Evolutionary conservation across 1,284 basidiomycete genomes (phyloP).

Genomic region (Athelia sp.): DNA sequence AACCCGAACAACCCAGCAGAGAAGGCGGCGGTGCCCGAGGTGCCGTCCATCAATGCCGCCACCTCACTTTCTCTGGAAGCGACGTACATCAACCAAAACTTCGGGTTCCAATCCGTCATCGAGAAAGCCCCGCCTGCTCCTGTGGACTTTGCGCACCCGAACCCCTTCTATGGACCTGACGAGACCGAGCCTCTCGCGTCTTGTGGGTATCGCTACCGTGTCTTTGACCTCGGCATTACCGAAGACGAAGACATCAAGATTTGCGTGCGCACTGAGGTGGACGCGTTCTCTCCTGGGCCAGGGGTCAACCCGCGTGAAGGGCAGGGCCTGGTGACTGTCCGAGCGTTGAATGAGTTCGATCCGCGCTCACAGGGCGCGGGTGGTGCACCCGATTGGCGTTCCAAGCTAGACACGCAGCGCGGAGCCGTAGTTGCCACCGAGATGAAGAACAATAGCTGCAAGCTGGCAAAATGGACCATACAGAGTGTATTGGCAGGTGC

Average conservation of each 20-base stretch:
- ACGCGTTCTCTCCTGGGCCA: constrained; percentile 74
- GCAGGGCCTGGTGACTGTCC: constrained; percentile 86
- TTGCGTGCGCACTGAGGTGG: constrained; percentile 94
- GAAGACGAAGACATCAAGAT: constrained; percentile 91
- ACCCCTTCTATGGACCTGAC: constrained; percentile 94
- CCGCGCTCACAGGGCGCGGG: constrained; percentile 87
- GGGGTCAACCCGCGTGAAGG: constrained; percentile 59
- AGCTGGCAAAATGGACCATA: constrained; percentile 96
- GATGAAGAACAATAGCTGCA: constrained; percentile 99
- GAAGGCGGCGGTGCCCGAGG: constrained; percentile 58
- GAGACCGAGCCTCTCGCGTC: constrained; percentile 95
- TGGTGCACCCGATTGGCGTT: constrained; percentile 95
- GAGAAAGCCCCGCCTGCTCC: constrained; percentile 62
- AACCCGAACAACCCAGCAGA: constrained; percentile 73
- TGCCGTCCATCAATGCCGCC: constrained; percentile 86
- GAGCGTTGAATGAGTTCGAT: constrained; percentile 97
- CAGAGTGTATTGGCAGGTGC: constrained; percentile 95
- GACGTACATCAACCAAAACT: constrained; percentile 99
- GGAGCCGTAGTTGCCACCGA: constrained; percentile 98
- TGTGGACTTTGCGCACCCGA: constrained; percentile 77
- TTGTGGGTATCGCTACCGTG: constrained; percentile 94
- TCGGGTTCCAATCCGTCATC: constrained; percentile 92
- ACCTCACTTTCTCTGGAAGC: constrained; percentile 95
- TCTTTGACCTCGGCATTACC: constrained; percentile 89
- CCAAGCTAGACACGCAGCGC: constrained; percentile 92